Conservation (phyloP, 768 basidiomycete species). For the Suillus brevipes region DNA sequence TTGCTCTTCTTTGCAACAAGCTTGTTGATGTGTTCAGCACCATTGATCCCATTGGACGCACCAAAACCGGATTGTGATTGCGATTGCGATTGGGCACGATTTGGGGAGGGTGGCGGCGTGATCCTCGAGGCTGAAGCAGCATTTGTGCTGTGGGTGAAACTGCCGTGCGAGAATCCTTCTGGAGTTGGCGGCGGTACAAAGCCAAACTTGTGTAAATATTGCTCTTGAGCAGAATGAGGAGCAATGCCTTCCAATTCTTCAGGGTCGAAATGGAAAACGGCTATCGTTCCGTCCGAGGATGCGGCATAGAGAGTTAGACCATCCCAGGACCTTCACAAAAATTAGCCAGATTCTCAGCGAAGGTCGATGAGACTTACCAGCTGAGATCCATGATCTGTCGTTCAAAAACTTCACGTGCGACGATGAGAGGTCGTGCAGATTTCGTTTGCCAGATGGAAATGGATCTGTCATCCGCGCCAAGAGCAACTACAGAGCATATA, state of each 20-base stretch:
- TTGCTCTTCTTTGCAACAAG: conserved; percentile 73
- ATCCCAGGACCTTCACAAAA: conserved; percentile 75
- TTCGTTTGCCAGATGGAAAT: conserved; percentile 98
- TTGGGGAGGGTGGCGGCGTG: conserved; percentile 53
- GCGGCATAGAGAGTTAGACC: conserved; percentile 91
- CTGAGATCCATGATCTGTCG: conserved; percentile 93
- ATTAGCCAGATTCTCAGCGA: conserved; percentile 1
- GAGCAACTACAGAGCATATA: conserved; percentile 88
- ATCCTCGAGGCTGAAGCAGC: conserved; percentile 31
- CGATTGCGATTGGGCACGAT: conserved; percentile 31
- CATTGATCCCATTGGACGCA: conserved; percentile 32
- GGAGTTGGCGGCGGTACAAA: conserved; percentile 69
- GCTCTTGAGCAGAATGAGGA: conserved; percentile 67
- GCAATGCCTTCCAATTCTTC: conserved; percentile 83
- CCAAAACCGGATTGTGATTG: conserved; percentile 44
- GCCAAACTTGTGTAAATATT: conserved; percentile 81
- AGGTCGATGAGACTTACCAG: conserved; percentile 59
- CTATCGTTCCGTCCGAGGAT: conserved; percentile 94
- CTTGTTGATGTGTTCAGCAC: conserved; percentile 65
- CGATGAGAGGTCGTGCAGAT: conserved; percentile 84
- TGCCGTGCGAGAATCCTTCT: conserved; percentile 66
- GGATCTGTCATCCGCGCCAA: conserved; percentile 91
- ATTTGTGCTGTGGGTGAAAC: conserved; percentile 17
- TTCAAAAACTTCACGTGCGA: conserved; percentile 92
- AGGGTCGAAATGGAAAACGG: conserved; percentile 79